A percentile compares a stretch with the other conserved stretches of the same genome.
phyloP scores from a whole-genome alignment of 78 protist species.

The Monosiga brevicollis region DNA sequence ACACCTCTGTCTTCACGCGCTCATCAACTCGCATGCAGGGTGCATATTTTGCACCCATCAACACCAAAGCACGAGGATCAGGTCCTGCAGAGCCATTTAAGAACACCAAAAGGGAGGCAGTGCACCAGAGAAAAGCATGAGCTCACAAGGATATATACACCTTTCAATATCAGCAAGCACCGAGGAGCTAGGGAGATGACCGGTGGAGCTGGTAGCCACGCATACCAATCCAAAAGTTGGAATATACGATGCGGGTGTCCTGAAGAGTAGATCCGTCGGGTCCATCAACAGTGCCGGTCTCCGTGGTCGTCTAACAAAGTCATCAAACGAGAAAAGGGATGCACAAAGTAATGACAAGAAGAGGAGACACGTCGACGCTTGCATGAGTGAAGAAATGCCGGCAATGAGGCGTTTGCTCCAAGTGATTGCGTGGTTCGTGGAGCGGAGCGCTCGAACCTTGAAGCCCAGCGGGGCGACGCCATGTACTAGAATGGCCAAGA shows the following conservation, averaged over 20 bases:
- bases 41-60: background rate
- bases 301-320: no score
- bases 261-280: background rate
- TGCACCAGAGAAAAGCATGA: background rate
- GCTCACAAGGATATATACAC: no score
- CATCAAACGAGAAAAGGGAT: no score
- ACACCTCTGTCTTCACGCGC: background rate
- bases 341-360: no score
- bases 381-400: no score
- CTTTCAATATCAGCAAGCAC: background rate
- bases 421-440: no score
- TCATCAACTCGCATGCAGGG: background rate
- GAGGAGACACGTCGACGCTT: no score
- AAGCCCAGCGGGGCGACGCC: background rate
- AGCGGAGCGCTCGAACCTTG: background rate
- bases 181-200: no score
- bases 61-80: background rate
- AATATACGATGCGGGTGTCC: background rate
- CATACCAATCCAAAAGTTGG: background rate
- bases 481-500: background rate
- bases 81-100: background rate
- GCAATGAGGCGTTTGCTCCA: no score
- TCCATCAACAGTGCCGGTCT: background rate
- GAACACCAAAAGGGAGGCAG: background rate
- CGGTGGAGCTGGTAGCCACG: no score